Evolutionary conservation across 768 basidiomycete genomes (phyloP), one percentile per base, ranked within the genome.

Genomic region (Leccinum variicolor): DNA sequence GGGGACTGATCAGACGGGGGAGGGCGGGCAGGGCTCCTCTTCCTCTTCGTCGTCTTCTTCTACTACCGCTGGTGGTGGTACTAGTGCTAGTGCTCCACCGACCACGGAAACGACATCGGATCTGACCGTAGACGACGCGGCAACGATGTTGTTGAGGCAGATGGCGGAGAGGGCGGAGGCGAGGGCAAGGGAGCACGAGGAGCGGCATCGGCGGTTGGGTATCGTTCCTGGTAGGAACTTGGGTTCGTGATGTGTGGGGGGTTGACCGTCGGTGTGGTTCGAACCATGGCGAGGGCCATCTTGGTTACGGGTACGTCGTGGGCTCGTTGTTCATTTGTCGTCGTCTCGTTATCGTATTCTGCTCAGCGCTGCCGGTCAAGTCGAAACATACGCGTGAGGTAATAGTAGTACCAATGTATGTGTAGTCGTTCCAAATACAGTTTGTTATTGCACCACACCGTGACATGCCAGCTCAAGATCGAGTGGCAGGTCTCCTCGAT

Each of bases 1-100:
- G 21, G 67, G 82, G 41, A 72, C 77, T 13, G 81, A 84, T 45
- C 62, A 0, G 60, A 57, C n/a, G 50, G 60, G 17, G 47, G 14
- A 19, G n/a, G n/a, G n/a, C 4, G n/a, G 10, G n/a, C 39, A 41
- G n/a, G 39, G n/a, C 9, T 41, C 39, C 15, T 41, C 39, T 41
- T 41, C 39, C 39, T 19, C 39, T 4, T 41, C 39, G 39, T 41
- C 39, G 10, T 41, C 39, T 41, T 8, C 23, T 23, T 23, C 23
- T 23, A 3, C 23, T 23, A 23, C 23, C 10, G 15, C 14, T 17
- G 34, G 14, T 34, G 34, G 14, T 15, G 15, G 9, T 28, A 28
- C 31, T 33, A 13, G 31, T 33, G 31, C 31, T 33, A 33, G n/a
- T 41, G 39, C n/a, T 11, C 39, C n/a, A 41, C n/a, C 39, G n/a